phyloP scores from a whole-genome alignment of 2,329 filamentous ascomycete species.

The Xylariaceae sp. region DNA sequence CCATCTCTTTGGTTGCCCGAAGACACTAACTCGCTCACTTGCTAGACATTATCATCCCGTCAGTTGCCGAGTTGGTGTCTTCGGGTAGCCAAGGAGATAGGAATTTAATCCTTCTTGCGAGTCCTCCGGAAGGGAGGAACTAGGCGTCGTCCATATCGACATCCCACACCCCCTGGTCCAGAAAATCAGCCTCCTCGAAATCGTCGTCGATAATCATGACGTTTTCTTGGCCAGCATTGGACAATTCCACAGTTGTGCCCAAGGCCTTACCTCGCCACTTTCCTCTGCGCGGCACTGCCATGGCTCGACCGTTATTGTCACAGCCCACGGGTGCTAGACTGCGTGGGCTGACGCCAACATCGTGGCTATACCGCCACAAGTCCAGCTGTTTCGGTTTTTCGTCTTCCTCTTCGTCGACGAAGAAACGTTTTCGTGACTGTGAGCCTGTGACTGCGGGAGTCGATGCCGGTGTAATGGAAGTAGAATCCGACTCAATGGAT shows the following conservation, averaged over 20 bases:
- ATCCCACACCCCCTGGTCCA: slow-evolving; percentile 43
- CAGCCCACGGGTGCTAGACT: slow-evolving; percentile 38
- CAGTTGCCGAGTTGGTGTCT: too few relatives aligned
- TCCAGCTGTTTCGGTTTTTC: slow-evolving; percentile 23
- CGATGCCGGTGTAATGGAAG: slow-evolving; percentile 18
- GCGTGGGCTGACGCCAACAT: slow-evolving; percentile 40
- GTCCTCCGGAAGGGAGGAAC: too few relatives aligned
- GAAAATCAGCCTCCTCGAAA: slow-evolving; percentile 67
- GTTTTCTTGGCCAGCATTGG: slow-evolving; percentile 44
- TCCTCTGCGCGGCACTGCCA: slow-evolving; percentile 45
- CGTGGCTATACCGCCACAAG: slow-evolving; percentile 27
- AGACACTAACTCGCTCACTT: too few relatives aligned
- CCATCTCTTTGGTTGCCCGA: too few relatives aligned
- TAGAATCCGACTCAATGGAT: slow-evolving; percentile 40
- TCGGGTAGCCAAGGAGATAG: too few relatives aligned
- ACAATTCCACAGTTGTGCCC: slow-evolving; percentile 21
- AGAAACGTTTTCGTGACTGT: slow-evolving; percentile 46
- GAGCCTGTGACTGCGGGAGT: slow-evolving; percentile 5
- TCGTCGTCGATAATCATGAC: slow-evolving; percentile 43
- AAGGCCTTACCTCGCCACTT: slow-evolving; percentile 22
- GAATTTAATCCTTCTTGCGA: too few relatives aligned
- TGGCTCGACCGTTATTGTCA: slow-evolving; percentile 38
- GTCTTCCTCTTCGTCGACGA: slow-evolving; percentile 42
- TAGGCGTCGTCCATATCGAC: slow-evolving; percentile 41
- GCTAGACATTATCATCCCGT: too few relatives aligned